phyloP scores from a whole-genome alignment of 345 rosid species.

The Arabidopsis thaliana region DNA sequence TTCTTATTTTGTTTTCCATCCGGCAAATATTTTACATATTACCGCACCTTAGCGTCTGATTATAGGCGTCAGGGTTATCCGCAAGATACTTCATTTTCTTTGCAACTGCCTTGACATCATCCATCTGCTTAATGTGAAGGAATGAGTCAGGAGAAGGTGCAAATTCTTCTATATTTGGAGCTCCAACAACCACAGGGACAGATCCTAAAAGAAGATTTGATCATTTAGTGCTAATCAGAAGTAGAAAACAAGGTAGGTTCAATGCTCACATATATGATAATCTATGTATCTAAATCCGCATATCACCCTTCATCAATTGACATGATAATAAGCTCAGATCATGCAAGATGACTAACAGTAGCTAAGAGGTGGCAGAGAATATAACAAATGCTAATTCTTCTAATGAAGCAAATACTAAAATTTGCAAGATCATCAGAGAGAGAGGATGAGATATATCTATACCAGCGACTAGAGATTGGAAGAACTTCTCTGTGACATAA shows the following conservation, averaged over 20 bases:
- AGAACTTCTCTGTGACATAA: constrained; percentile 92
- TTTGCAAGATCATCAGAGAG: constrained; percentile 15
- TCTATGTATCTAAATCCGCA: neutral
- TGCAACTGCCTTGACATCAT: constrained; percentile 61
- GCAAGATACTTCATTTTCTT: constrained; percentile 70
- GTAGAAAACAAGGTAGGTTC: neutral
- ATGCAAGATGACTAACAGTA: constrained; percentile 9
- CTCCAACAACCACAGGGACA: constrained; percentile 82
- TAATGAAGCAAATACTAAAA: neutral
- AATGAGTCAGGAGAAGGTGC: constrained; percentile 66
- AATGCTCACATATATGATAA: constrained; percentile 4
- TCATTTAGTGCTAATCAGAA: constrained; percentile 8
- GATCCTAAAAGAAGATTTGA: constrained; percentile 52
- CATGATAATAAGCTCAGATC: constrained; percentile 21
- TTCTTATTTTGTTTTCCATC: neutral
- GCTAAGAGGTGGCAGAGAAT: neutral
- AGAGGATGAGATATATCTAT: constrained; percentile 25
- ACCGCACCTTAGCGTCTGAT: constrained; percentile 64
- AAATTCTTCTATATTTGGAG: constrained; percentile 84
- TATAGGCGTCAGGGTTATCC: constrained; percentile 66
- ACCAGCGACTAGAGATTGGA: constrained; percentile 97
- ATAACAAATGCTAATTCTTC: constrained; percentile 4
- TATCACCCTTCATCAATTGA: neutral
- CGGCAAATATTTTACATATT: neutral
- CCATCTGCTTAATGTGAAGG: constrained; percentile 65